Percentiles rank a stretch among this genome's conserved stretches.
Conservation (phyloP, 768 basidiomycete species). For the Leucocoprinus birnbaumii region DNA sequence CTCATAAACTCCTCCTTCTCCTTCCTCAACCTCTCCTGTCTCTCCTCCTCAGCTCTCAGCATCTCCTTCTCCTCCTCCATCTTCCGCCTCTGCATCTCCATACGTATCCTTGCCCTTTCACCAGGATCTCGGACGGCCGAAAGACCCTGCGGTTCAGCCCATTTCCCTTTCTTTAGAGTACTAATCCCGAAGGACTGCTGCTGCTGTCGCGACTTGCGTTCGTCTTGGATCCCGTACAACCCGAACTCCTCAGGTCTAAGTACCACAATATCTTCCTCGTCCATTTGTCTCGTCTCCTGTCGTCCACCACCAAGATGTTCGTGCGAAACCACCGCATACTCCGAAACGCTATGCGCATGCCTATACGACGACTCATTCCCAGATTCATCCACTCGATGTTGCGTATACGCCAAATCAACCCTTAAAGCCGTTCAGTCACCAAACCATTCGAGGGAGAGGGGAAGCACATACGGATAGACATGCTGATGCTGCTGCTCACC, state of each 20-base stretch:
- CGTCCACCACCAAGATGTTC: not conserved
- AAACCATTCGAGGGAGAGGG: not conserved
- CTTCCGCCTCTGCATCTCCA: conserved; percentile 27
- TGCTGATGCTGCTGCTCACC: not conserved
- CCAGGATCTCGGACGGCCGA: conserved; percentile 22
- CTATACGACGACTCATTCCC: conserved; percentile 21
- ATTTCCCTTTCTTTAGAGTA: conserved; percentile 7
- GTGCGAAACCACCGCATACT: conserved; percentile 11
- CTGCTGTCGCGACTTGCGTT: not conserved
- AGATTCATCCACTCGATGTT: conserved; percentile 30
- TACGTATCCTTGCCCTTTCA: conserved; percentile 29
- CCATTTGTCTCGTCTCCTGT: too few relatives aligned
- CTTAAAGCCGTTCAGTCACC: not conserved
- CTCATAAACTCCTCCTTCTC: conserved; percentile 41
- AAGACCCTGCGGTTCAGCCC: conserved; percentile 8
- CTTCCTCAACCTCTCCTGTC: conserved; percentile 33
- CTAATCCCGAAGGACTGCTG: not conserved
- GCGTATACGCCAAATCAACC: conserved; percentile 16
- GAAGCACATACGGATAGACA: too few relatives aligned
- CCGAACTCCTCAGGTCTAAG: conserved; percentile 3
- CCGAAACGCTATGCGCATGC: not conserved
- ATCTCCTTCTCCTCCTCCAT: conserved; percentile 44
- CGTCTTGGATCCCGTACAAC: not conserved
- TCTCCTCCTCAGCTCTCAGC: conserved; percentile 39
- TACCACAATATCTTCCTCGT: conserved; percentile 2